Evolutionary conservation across 2,329 filamentous ascomycete species (phyloP).

Genomic region (Beauveria sp.): DNA sequence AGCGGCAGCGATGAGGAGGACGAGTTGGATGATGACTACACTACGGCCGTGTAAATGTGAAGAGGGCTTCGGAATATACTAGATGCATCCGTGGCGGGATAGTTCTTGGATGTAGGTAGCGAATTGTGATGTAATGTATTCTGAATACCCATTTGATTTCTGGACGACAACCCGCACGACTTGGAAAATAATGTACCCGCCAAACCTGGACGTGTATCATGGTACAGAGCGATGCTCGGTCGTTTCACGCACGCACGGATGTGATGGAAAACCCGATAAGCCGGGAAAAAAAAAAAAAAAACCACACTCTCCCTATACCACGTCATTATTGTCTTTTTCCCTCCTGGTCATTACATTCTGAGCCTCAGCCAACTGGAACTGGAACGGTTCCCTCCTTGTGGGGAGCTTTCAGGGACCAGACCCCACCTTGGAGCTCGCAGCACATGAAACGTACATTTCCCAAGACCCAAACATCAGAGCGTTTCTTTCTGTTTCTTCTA

Average conservation of each 20-base stretch:
- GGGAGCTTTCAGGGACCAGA: neutral
- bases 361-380: neutral
- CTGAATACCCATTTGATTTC: conserved; percentile 10
- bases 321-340: too few relatives aligned
- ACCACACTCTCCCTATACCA: neutral
- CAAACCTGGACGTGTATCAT: too few relatives aligned
- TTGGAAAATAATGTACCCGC: neutral
- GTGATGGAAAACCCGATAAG: neutral
- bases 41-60: neutral
- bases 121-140: neutral
- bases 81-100: neutral
- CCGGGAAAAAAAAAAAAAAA: neutral
- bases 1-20: conserved; percentile 47
- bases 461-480: neutral
- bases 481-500: neutral
- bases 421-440: neutral
- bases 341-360: too few relatives aligned
- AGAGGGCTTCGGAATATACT: neutral
- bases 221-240: too few relatives aligned
- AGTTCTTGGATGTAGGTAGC: too few relatives aligned
- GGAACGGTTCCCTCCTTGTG: neutral
- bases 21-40: conserved; percentile 40
- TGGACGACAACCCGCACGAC: neutral
- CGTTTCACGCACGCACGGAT: too few relatives aligned
- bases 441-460: neutral